Conservation (phyloP, 257 asterid genomes). For the Haberlea rhodopensis region DNA sequence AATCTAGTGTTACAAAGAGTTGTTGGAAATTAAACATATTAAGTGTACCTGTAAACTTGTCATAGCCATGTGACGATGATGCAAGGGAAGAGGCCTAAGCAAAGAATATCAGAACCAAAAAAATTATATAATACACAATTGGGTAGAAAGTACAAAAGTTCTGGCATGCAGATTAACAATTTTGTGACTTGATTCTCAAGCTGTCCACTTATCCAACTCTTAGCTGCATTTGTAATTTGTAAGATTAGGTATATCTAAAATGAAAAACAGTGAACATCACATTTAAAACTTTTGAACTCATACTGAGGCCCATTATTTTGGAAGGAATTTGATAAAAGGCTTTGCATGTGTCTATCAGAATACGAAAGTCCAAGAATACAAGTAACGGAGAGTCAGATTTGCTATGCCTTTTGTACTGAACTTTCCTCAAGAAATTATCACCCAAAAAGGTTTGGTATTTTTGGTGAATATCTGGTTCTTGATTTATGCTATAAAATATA, state of each 20-base stretch:
- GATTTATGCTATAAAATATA: constrained; percentile 1
- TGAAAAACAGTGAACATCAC: constrained; percentile 12
- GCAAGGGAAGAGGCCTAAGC: constrained; percentile 92
- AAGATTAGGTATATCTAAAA: constrained; percentile 9
- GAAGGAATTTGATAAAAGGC: constrained; percentile 15
- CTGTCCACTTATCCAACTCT: constrained; percentile 3
- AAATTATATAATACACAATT: constrained; percentile 15
- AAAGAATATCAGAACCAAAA: constrained; percentile 29
- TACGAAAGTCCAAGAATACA: not conserved
- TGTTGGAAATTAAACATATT: constrained; percentile 11
- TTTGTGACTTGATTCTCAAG: constrained; percentile 14
- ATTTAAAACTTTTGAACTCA: constrained; percentile 12
- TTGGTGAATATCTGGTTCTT: not conserved
- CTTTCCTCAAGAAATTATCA: constrained; percentile 7
- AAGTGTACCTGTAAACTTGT: constrained; percentile 78
- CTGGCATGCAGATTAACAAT: constrained; percentile 12
- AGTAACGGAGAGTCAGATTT: not conserved
- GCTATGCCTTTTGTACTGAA: not conserved
- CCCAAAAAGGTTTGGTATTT: not conserved
- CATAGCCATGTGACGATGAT: constrained; percentile 86
- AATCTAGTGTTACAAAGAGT: constrained; percentile 16
- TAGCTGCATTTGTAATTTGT: not conserved
- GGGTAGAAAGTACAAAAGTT: constrained; percentile 15
- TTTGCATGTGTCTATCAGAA: not conserved
- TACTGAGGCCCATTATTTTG: not conserved